Percentiles rank a stretch among this genome's conserved stretches.
Evolutionary conservation across 129 eudicot genomes (phyloP).

Genomic region (carrot (Daucus carota)): DNA sequence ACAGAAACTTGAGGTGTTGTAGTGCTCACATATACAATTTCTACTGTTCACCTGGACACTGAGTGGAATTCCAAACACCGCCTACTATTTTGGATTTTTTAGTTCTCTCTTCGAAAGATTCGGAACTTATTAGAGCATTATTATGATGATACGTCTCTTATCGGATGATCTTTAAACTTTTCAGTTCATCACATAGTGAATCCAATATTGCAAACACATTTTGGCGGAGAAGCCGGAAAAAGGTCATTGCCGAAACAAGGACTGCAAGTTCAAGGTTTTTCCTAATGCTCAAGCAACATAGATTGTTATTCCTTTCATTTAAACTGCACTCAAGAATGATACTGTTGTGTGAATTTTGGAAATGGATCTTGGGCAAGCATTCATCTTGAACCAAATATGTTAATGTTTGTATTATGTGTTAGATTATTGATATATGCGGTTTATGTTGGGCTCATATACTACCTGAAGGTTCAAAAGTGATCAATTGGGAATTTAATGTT

Average conservation of each 20-base stretch:
- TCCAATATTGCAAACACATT: slow-evolving; percentile 81
- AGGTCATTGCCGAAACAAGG: slow-evolving; percentile 76
- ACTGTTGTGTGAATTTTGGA: neutral
- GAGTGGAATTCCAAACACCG: neutral
- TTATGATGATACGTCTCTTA: neutral
- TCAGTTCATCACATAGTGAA: slow-evolving; percentile 87
- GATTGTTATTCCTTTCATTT: slow-evolving; percentile 11
- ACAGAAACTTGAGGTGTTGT: slow-evolving; percentile 64
- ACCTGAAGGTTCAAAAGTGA: neutral
- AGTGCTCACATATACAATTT: neutral
- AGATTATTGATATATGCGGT: neutral
- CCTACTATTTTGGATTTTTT: neutral
- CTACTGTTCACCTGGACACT: neutral
- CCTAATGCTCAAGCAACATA: slow-evolving; percentile 13
- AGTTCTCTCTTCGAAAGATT: neutral
- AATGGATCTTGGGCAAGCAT: neutral
- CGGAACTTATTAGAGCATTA: neutral
- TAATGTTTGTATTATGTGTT: neutral
- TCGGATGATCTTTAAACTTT: slow-evolving; percentile 18
- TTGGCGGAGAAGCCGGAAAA: slow-evolving; percentile 95
- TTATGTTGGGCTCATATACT: neutral
- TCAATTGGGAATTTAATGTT: neutral
- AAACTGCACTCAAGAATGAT: neutral
- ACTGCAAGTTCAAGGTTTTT: slow-evolving; percentile 95
- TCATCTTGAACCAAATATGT: neutral